Percentiles rank a stretch among this genome's conserved stretches.
Evolutionary conservation across 768 basidiomycete species (phyloP).

Genomic region (Russula foetens): DNA sequence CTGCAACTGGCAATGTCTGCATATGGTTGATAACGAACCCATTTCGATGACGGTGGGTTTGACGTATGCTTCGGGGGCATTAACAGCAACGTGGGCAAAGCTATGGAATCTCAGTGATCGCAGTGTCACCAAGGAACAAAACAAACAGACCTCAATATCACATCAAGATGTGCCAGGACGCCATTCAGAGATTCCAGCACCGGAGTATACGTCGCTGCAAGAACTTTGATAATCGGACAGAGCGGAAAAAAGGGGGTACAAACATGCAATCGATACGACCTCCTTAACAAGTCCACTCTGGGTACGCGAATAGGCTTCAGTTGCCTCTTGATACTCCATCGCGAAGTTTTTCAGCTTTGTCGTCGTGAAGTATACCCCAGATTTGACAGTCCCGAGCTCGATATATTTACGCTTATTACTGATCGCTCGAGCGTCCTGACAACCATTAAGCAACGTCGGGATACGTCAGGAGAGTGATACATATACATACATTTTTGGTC

Average conservation of each 20-base stretch:
- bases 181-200: conserved; percentile 80
- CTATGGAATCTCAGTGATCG: conserved; percentile 31
- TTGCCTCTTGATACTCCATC: conserved; percentile 61
- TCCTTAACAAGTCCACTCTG: conserved; percentile 86
- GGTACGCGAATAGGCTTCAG: conserved; percentile 59
- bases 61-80: conserved; percentile 81
- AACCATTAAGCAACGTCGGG: neutral
- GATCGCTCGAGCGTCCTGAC: conserved; percentile 73
- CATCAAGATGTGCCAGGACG: conserved; percentile 84
- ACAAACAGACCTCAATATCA: conserved; percentile 65
- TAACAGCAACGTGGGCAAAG: conserved; percentile 85
- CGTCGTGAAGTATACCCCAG: conserved; percentile 87
- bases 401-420: conserved; percentile 59
- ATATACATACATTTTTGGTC: conserved; percentile 70
- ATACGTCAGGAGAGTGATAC: neutral
- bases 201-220: conserved; percentile 82
- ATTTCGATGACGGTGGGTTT: conserved; percentile 75
- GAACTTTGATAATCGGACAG: neutral
- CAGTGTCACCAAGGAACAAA: neutral
- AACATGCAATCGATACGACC: conserved; percentile 87
- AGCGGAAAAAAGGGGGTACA: neutral
- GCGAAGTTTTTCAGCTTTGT: conserved; percentile 60
- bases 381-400: conserved; percentile 79
- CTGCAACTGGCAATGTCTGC: neutral
- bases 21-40: conserved; percentile 37